phyloP scores from a whole-genome alignment of 2,329 filamentous ascomycete species.

The Pyrenophora seminiperda region DNA sequence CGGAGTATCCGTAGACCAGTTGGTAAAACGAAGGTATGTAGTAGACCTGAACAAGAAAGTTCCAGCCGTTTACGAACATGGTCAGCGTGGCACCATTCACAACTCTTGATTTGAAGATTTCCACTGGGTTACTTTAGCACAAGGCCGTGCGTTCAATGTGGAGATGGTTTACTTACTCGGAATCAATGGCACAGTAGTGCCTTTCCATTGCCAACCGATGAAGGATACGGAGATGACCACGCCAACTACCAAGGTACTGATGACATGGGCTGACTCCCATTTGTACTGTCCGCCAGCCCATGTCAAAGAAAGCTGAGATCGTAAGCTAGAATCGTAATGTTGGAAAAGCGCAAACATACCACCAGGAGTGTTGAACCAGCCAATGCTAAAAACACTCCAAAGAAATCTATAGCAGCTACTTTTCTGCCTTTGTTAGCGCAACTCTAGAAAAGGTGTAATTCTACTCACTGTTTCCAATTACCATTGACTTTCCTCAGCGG shows the following conservation, averaged over 20 bases:
- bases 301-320: conserved; percentile 49
- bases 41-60: conserved; percentile 65
- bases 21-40: conserved; percentile 68
- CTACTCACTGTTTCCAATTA: conserved; percentile 56
- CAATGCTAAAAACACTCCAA: conserved; percentile 61
- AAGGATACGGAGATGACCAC: conserved; percentile 55
- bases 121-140: conserved; percentile 13
- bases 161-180: conserved; percentile 49
- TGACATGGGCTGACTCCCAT: conserved; percentile 59
- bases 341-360: conserved; percentile 37
- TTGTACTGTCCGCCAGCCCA: conserved; percentile 64
- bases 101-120: conserved; percentile 22
- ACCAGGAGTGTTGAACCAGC: conserved; percentile 62
- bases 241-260: conserved; percentile 59
- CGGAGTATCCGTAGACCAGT: conserved; percentile 58
- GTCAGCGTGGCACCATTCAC: conserved; percentile 28
- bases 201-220: conserved; percentile 63
- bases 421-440: conserved; percentile 19
- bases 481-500: conserved; percentile 53
- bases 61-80: conserved; percentile 65
- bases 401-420: conserved; percentile 60
- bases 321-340: conserved; percentile 2
- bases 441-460: conserved; percentile 9
- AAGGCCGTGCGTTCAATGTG: background rate
- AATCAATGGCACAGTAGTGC: conserved; percentile 63